Evolutionary conservation across 2,329 filamentous ascomycete genomes (phyloP).

Genomic region (Aphanocladium album): DNA sequence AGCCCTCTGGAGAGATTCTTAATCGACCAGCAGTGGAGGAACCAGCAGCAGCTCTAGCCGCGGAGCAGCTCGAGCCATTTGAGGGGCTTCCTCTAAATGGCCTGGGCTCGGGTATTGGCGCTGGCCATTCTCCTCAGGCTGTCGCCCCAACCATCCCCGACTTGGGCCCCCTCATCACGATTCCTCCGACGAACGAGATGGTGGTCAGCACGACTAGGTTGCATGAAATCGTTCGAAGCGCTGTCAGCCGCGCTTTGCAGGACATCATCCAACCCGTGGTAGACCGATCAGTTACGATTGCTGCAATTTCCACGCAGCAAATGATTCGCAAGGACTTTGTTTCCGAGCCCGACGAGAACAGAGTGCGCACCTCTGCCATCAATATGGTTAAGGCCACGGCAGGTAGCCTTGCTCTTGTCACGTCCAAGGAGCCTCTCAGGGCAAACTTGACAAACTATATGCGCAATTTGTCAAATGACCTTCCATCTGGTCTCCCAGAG

Average conservation of each 20-base stretch:
- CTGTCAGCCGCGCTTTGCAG: slow-evolving; percentile 82
- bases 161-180: slow-evolving; percentile 70
- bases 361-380: slow-evolving; percentile 78
- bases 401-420: slow-evolving; percentile 91
- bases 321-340: slow-evolving; percentile 96
- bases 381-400: slow-evolving; percentile 94
- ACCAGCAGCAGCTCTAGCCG: slow-evolving; percentile 51
- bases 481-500: slow-evolving; percentile 82
- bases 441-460: slow-evolving; percentile 98
- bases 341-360: slow-evolving; percentile 84
- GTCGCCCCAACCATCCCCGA: slow-evolving; percentile 80
- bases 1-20: slow-evolving; percentile 80
- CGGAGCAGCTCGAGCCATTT: slow-evolving; percentile 72
- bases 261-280: slow-evolving; percentile 98
- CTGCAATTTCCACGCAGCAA: slow-evolving; percentile 91
- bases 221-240: slow-evolving; percentile 74
- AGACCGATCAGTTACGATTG: slow-evolving; percentile 94
- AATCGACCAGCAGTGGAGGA: slow-evolving; percentile 65
- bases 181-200: slow-evolving; percentile 77
- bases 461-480: slow-evolving; percentile 59
- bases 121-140: slow-evolving; percentile 70
- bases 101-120: slow-evolving; percentile 61
- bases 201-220: slow-evolving; percentile 65
- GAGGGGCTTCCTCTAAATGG: slow-evolving; percentile 76
- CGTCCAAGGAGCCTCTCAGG: slow-evolving; percentile 91